Base-by-base conservation (phyloP, 768 basidiomycete species). In the Pisolithus tinctorius region DNA sequence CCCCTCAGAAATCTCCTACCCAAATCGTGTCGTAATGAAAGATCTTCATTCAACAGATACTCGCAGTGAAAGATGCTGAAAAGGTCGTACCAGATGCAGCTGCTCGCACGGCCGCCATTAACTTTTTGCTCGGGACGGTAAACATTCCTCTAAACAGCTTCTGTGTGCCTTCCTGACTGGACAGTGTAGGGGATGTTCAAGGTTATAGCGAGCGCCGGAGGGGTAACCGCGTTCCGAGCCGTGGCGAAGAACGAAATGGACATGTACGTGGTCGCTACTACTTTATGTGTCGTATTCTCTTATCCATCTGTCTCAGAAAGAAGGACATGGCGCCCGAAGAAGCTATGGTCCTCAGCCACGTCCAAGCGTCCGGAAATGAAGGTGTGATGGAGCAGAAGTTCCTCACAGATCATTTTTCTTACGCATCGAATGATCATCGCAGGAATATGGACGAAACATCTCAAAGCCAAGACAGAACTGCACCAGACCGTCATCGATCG, bases 371-470 rank as follows among this genome's bases (percentile, higher is more conserved):
- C 1, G 82, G 78, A 10, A 91, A 88, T 60, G 86, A 92, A 77
- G 95, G 94, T 83, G 60, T 38, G 66, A 13, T 14, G 14, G 55
- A 20, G 16, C 13, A 14, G 27, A 43, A 23, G 17, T 17, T 47
- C 11, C 44, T 9, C 11, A 13, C 44, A 42, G 31, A 17, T 27
- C 26, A 38, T 25, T 45, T 7, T 10, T 34, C 13, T 48, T 13
- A 45, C 34, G 43, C 51, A 51, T 48, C 53, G 52, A 25, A 26
- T 44, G 9, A 25, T 14, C 47, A 14, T 42, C 26, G 39, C 57
- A 94, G 93, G 93, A 2, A 92, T 94, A 54, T 97, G 93, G 93
- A 91, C 86, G 42, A 92, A 92, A 64, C 88, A 89, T 54, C 74
- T 97, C 51, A 93, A 91, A 61, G 80, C 82, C 4, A 91, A 90